Conservation (phyloP, 345 rosid species). For the Eucalyptus rudis region DNA sequence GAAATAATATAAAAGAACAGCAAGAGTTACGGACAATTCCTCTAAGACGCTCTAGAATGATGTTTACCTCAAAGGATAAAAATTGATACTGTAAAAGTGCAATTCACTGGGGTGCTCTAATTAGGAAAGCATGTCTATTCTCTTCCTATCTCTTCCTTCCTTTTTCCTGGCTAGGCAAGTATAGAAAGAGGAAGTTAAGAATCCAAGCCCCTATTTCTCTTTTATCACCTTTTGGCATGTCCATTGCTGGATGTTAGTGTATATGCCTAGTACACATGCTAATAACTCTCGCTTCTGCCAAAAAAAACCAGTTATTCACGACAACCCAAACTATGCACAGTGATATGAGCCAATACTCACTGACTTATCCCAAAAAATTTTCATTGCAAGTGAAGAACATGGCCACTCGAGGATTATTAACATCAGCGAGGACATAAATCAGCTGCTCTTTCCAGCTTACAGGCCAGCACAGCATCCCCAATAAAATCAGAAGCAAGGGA, state of each 20-base stretch:
- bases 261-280: neutral
- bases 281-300: neutral
- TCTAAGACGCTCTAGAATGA: neutral
- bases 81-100: neutral
- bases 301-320: neutral
- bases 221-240: neutral
- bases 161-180: neutral
- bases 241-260: neutral
- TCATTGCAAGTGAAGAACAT: neutral
- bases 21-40: neutral
- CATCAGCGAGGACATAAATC: neutral
- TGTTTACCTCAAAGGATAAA: neutral
- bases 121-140: neutral
- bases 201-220: neutral
- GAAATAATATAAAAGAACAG: neutral
- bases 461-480: neutral
- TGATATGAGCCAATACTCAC: neutral
- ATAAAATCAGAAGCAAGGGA: neutral
- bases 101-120: neutral
- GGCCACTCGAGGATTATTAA: neutral
- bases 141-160: neutral
- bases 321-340: neutral
- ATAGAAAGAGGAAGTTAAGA: neutral
- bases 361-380: neutral
- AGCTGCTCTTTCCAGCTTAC: neutral